A percentile compares a stretch with the other conserved stretches of the same genome.
Evolutionary conservation across 176 grass and related monocot species (phyloP).

Genomic region (Oryza rufipogon): DNA sequence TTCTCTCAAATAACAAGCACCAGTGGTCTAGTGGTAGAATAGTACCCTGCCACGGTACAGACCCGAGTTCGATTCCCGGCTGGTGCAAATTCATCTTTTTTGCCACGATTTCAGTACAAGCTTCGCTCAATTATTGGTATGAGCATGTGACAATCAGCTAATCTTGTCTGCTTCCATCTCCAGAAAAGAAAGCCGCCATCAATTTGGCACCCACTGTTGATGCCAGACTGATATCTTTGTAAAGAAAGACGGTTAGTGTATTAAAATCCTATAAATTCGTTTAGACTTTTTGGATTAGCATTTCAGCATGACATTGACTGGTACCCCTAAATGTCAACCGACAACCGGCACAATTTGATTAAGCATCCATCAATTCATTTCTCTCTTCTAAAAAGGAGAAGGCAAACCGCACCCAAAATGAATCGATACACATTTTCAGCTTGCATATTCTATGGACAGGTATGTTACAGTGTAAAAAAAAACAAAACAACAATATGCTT

Average conservation of each 20-base stretch:
- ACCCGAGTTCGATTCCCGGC: slow-evolving; percentile 65
- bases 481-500: slow-evolving; percentile 37
- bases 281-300: no score
- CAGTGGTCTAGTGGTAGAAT: slow-evolving; percentile 85
- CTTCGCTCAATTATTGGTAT: neutral
- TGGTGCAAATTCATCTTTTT: slow-evolving; percentile 33
- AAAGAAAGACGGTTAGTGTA: no score
- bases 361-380: slow-evolving; percentile 11
- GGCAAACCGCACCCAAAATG: neutral
- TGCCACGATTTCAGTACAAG: neutral
- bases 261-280: no score
- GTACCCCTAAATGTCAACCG: no score
- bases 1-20: neutral
- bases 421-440: slow-evolving; percentile 37
- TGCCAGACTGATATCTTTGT: no score
- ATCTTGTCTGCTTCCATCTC: no score
- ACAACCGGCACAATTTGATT: neutral
- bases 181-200: neutral
- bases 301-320: no score
- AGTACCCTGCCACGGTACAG: slow-evolving; percentile 84
- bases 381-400: neutral
- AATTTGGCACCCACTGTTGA: no score
- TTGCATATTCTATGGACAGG: slow-evolving; percentile 45
- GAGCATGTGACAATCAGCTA: no score
- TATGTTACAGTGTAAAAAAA: slow-evolving; percentile 45